These are phyloP conservation scores for Cadophora sp. DNA, from an alignment of 2,329 filamentous ascomycete species.

Conservation along the genomic window DNA sequence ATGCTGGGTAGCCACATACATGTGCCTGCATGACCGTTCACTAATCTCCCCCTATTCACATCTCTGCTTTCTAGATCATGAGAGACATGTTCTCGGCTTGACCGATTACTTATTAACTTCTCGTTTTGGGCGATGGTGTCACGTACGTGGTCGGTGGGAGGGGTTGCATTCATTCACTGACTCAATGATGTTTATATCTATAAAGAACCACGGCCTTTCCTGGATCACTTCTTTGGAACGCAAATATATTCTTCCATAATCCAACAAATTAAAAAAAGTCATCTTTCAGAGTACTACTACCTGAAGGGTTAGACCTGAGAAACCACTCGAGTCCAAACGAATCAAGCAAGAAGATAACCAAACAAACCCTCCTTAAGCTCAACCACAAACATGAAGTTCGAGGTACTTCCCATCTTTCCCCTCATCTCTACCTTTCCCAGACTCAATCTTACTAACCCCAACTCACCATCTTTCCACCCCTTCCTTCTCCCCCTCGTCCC, in stretches of 20 bases:
- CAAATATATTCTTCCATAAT: neutral
- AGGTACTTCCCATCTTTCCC: neutral
- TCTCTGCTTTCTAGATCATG: neutral
- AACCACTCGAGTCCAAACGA: neutral
- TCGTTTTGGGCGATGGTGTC: neutral
- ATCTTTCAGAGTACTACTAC: neutral
- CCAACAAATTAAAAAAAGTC: too few species aligned
- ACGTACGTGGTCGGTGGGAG: neutral
- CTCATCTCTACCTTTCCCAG: neutral
- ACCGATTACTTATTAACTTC: neutral
- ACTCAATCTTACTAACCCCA: too few species aligned
- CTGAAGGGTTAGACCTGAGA: neutral
- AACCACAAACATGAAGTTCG: slow-evolving; percentile 11
- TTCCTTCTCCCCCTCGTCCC: neutral
- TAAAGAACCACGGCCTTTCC: neutral
- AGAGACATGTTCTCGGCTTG: slow-evolving; percentile 9
- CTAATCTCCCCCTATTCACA: slow-evolving; percentile 8
- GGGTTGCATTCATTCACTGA: neutral
- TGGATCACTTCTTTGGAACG: neutral
- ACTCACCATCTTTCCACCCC: too few species aligned
- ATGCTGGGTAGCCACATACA: slow-evolving; percentile 5
- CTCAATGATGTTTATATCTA: neutral
- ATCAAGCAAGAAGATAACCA: neutral
- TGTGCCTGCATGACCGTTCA: slow-evolving; percentile 1
- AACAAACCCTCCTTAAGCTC: neutral